Evolutionary conservation across 2,329 filamentous ascomycete genomes (phyloP), one percentile per base, ranked within the genome.

Genomic region (Stagonosporopsis rhizophila): DNA sequence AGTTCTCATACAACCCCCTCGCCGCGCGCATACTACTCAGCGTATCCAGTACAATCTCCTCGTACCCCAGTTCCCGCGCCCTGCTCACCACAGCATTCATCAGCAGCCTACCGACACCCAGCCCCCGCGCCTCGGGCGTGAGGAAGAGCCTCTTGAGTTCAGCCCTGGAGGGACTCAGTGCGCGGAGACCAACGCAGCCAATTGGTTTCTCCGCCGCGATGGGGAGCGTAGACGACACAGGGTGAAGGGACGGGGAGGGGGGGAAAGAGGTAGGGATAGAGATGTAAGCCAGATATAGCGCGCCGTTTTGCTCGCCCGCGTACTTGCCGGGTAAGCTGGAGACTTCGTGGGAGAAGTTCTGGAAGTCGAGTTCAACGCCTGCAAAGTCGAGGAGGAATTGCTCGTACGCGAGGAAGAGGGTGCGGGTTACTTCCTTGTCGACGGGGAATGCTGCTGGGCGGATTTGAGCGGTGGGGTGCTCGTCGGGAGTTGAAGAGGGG

Each of bases 121-220:
- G 61, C 2, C 84, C 81, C 22, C 84, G 78, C 1, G 79, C 78
- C 37, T 73, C 65, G 0, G 81, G 81, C 2, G 72, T 57, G 8
- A 85, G 78, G 61, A 84, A 87, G 0, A 87, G 74, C 1, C 85
- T 77, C 67, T 87, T 87, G 75, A 87, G 82, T 67, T 87, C 85
- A 62, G 80, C 82, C 19, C 67, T 69, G 14, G 52, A n/a, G 20
- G 15, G 41, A 37, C 32, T 56, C 34, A 81, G 75, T 2, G 75
- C 70, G 14, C 83, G 78, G 1, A 86, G 65, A 14, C 79, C 82
- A 9, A 85, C 78, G 62, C 81, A 85, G 4, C 84, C 83, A 1
- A 85, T 65, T 4, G 72, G 60, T 52, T 71, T 61, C 28, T 42
- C 58, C 20, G 23, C 23, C 7, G 30, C 37, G 9, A 11, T 28